Evolutionary conservation across 148 eudicot genomes (phyloP).

Genomic region (Chenopodium formosanum): DNA sequence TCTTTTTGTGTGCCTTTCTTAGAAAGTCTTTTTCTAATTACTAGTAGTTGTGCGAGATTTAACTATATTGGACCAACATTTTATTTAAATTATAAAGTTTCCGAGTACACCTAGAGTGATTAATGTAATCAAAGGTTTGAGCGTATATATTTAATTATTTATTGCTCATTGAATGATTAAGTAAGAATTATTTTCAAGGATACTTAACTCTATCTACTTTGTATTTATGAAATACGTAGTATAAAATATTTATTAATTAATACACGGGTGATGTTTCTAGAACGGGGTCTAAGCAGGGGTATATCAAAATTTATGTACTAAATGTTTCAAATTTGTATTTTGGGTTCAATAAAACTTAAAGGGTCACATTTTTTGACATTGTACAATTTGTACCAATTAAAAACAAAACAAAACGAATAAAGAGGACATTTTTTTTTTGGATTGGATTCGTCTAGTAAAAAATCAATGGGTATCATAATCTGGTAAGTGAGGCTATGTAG

Average conservation of each 20-base stretch:
- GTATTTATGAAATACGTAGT: no score
- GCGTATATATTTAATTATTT: no score
- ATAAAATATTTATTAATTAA: no score
- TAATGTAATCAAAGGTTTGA: no score
- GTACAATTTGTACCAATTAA: background rate
- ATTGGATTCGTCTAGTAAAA: background rate
- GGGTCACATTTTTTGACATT: background rate
- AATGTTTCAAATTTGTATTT: background rate
- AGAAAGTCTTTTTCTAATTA: slow-evolving; percentile 1
- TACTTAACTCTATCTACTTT: no score
- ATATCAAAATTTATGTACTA: background rate
- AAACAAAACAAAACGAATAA: background rate
- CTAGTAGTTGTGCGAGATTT: background rate
- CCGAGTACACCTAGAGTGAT: no score
- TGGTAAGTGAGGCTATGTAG: background rate
- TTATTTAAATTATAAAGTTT: no score
- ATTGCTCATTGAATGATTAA: no score
- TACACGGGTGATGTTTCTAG: no score
- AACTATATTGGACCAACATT: background rate
- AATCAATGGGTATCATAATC: background rate
- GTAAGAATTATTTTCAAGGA: no score
- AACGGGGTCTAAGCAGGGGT: background rate
- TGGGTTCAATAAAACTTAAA: background rate
- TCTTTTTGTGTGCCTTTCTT: slow-evolving; percentile 18
- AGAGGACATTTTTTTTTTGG: background rate